A percentile compares a stretch with the other conserved stretches of the same genome.
Conservation (phyloP, 345 rosid species). For the Lagerstroemia speciosa region DNA sequence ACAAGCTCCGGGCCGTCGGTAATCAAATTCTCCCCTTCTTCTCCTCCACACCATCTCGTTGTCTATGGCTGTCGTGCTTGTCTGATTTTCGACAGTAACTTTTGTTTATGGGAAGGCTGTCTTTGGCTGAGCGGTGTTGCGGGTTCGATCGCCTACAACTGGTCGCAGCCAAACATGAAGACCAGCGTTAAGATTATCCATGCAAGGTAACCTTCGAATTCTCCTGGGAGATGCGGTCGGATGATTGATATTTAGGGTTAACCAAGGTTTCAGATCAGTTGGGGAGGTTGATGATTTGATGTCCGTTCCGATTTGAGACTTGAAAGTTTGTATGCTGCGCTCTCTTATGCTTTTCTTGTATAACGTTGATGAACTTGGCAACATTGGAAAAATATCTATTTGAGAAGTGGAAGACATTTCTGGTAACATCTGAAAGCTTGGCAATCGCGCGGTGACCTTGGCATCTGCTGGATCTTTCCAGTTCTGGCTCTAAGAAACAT, state of each 20-base stretch:
- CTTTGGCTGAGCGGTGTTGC: constrained; percentile 88
- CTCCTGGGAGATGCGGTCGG: neutral
- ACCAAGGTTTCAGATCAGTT: neutral
- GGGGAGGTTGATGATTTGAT: neutral
- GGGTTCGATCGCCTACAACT: constrained; percentile 86
- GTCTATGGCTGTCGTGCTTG: neutral
- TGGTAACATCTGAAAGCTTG: neutral
- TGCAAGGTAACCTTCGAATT: constrained; percentile 46
- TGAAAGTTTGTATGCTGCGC: neutral
- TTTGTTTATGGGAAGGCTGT: constrained; percentile 32
- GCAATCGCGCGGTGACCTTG: neutral
- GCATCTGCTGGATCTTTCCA: neutral
- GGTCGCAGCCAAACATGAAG: constrained; percentile 93
- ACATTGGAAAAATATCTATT: neutral
- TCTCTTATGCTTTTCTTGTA: neutral
- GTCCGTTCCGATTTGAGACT: neutral
- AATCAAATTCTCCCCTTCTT: constrained; percentile 10
- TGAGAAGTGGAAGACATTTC: neutral
- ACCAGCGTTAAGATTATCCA: constrained; percentile 94
- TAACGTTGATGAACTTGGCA: neutral
- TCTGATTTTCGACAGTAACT: constrained; percentile 7
- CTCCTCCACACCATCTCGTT: neutral
- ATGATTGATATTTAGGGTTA: neutral
- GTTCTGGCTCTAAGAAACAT: neutral
- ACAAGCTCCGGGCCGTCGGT: constrained; percentile 96